phyloP scores from a whole-genome alignment of 2,329 filamentous ascomycete genomes.

The Claviceps digitariae region DNA sequence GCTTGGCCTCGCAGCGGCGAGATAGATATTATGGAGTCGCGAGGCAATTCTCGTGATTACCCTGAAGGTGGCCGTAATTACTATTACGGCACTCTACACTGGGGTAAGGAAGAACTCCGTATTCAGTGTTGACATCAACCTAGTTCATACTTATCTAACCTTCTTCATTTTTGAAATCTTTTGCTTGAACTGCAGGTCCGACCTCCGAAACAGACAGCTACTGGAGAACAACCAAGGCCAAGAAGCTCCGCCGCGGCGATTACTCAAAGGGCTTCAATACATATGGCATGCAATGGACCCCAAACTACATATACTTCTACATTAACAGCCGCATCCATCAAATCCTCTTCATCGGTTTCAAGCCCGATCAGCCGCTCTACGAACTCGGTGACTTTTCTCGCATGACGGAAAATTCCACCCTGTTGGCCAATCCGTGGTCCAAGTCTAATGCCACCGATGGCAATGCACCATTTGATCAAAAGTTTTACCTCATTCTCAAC shows the following conservation, averaged over 20 bases:
- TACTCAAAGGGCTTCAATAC: slow-evolving; percentile 33
- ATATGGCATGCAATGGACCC: slow-evolving; percentile 38
- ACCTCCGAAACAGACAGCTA: slow-evolving; percentile 17
- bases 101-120: slow-evolving; percentile 20
- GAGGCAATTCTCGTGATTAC: slow-evolving; percentile 26
- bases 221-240: slow-evolving; percentile 20
- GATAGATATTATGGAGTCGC: slow-evolving; percentile 37
- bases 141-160: no score
- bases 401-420: slow-evolving; percentile 26
- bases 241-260: slow-evolving; percentile 21
- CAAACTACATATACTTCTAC: slow-evolving; percentile 39
- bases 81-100: slow-evolving; percentile 31
- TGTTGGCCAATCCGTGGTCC: slow-evolving; percentile 30
- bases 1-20: slow-evolving; percentile 37
- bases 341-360: slow-evolving; percentile 25
- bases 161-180: no score
- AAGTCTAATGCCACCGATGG: slow-evolving; percentile 19
- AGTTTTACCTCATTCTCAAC: slow-evolving; percentile 37
- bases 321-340: slow-evolving; percentile 30
- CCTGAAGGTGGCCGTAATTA: slow-evolving; percentile 28
- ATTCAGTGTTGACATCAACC: no score
- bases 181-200: slow-evolving; percentile 13
- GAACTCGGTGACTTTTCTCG: slow-evolving; percentile 28
- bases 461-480: slow-evolving; percentile 38
- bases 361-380: slow-evolving; percentile 22